Conservation (phyloP, 441 rosid genomes). For the Heliophila coronopifolia region DNA sequence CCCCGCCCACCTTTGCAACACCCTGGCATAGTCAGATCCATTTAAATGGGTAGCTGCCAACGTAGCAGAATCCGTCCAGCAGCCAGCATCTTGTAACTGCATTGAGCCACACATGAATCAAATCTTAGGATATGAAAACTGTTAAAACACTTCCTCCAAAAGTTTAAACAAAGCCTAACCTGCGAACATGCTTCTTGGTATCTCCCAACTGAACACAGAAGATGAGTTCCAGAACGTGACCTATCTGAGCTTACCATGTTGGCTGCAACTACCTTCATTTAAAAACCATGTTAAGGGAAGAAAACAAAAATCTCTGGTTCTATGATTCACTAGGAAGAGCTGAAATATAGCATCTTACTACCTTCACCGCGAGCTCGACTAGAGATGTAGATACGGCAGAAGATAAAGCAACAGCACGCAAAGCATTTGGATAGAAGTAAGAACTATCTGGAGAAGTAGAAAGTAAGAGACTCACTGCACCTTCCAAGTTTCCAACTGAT, state of each 20-base stretch:
- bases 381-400: slow-evolving; percentile 85
- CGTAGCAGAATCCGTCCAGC: slow-evolving; percentile 91
- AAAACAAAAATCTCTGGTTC: neutral
- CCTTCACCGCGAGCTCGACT: slow-evolving; percentile 88
- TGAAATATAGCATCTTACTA: slow-evolving; percentile 10
- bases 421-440: slow-evolving; percentile 75
- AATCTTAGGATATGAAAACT: neutral
- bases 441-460: slow-evolving; percentile 80
- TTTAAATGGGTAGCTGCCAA: slow-evolving; percentile 77
- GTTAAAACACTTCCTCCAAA: neutral
- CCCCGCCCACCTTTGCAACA: slow-evolving; percentile 76
- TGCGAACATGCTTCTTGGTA: slow-evolving; percentile 95
- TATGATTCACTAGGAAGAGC: neutral
- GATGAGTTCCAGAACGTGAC: slow-evolving; percentile 86
- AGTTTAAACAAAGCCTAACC: slow-evolving; percentile 37
- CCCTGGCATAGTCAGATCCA: slow-evolving; percentile 92
- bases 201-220: slow-evolving; percentile 88
- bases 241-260: slow-evolving; percentile 88
- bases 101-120: slow-evolving; percentile 16
- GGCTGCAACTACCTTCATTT: slow-evolving; percentile 77
- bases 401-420: slow-evolving; percentile 90
- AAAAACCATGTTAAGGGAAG: neutral
- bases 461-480: slow-evolving; percentile 81
- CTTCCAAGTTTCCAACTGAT: slow-evolving; percentile 79
- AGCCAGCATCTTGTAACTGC: slow-evolving; percentile 95